Conservation (phyloP, 176 grass and related monocot species). For the Guadua angustifolia region DNA sequence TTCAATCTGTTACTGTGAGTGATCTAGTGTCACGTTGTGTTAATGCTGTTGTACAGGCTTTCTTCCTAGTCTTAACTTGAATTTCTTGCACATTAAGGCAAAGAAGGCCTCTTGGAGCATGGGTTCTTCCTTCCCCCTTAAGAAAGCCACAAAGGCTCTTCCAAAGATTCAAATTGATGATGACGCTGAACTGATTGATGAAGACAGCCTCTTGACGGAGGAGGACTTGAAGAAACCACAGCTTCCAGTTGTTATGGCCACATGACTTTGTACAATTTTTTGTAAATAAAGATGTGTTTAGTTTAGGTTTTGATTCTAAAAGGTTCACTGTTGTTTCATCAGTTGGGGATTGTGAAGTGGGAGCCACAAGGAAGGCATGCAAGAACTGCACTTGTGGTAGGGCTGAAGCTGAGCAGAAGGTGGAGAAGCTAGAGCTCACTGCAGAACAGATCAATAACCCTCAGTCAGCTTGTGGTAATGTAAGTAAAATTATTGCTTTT, state of each 20-base stretch:
- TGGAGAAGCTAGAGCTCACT: slow-evolving; percentile 80
- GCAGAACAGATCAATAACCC: slow-evolving; percentile 84
- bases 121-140: slow-evolving; percentile 86
- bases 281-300: neutral
- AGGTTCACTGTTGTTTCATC: slow-evolving; percentile 5
- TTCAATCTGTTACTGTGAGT: slow-evolving; percentile 68
- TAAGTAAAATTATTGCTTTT: slow-evolving; percentile 38
- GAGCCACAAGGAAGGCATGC: slow-evolving; percentile 86
- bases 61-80: neutral
- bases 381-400: slow-evolving; percentile 95
- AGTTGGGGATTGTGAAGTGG: slow-evolving; percentile 90
- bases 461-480: slow-evolving; percentile 88
- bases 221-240: slow-evolving; percentile 95
- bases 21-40: neutral
- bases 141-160: slow-evolving; percentile 61
- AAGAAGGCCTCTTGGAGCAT: slow-evolving; percentile 84
- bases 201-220: slow-evolving; percentile 91
- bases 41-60: neutral
- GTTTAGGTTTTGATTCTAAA: slow-evolving; percentile 24
- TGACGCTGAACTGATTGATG: slow-evolving; percentile 83
- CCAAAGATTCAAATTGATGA: slow-evolving; percentile 80
- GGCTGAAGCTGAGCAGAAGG: slow-evolving; percentile 81
- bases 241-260: slow-evolving; percentile 69
- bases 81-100: slow-evolving; percentile 62
- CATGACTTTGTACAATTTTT: neutral